Conservation (phyloP, 805 yeast genomes). For the Schwanniomyces pseudopolymorphus region DNA sequence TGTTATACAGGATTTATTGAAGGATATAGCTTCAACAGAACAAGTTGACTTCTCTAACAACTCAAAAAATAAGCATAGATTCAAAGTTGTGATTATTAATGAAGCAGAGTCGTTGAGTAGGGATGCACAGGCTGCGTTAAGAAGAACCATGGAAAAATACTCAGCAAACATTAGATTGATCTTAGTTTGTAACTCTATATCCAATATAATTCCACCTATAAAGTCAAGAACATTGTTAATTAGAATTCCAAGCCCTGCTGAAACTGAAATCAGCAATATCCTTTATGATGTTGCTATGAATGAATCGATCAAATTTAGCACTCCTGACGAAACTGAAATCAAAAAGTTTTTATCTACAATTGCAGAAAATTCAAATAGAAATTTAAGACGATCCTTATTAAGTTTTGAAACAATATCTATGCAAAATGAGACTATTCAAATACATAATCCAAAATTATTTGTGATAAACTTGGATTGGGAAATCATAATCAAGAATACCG, state of each 20-base stretch:
- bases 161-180: slow-evolving; percentile 83
- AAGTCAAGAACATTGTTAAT: slow-evolving; percentile 87
- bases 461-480: slow-evolving; percentile 87
- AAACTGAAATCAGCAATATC: slow-evolving; percentile 55
- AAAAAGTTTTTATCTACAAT: slow-evolving; percentile 46
- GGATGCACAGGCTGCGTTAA: slow-evolving; percentile 93
- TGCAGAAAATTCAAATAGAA: slow-evolving; percentile 59
- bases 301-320: slow-evolving; percentile 50
- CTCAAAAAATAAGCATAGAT: slow-evolving; percentile 48
- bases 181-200: slow-evolving; percentile 83
- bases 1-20: slow-evolving; percentile 89
- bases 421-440: slow-evolving; percentile 54
- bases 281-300: slow-evolving; percentile 54
- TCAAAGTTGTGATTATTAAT: slow-evolving; percentile 81
- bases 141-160: slow-evolving; percentile 96
- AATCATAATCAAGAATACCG: slow-evolving; percentile 66
- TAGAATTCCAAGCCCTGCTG: slow-evolving; percentile 81
- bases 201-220: slow-evolving; percentile 91
- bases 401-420: slow-evolving; percentile 79
- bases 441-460: slow-evolving; percentile 30
- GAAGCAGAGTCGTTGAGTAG: slow-evolving; percentile 88
- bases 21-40: slow-evolving; percentile 93
- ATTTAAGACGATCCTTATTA: slow-evolving; percentile 74
- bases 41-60: slow-evolving; percentile 77
- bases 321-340: slow-evolving; percentile 35